Percentiles rank a stretch among this genome's conserved stretches.
phyloP scores from a whole-genome alignment of 2,329 filamentous ascomycete genomes.

The Stachybotrys elegans region DNA sequence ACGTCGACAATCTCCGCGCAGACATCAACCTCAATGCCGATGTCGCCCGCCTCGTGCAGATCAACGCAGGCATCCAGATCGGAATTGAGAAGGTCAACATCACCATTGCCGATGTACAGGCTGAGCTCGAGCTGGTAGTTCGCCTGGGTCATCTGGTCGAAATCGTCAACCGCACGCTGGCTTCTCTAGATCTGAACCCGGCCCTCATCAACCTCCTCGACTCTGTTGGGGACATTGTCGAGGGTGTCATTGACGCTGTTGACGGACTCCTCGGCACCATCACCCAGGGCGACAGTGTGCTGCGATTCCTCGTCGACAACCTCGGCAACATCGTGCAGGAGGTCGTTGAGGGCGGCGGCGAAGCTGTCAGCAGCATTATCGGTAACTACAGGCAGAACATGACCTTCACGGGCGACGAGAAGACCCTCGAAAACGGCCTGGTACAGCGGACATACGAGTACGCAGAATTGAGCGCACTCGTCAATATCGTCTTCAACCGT shows the following conservation, averaged over 20 bases:
- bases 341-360: slow-evolving; percentile 40
- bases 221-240: slow-evolving; percentile 46
- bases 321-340: slow-evolving; percentile 60
- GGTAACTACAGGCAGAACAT: slow-evolving; percentile 56
- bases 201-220: slow-evolving; percentile 52
- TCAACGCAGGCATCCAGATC: slow-evolving; percentile 50
- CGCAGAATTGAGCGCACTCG: not conserved
- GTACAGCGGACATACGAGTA: slow-evolving; percentile 2
- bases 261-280: slow-evolving; percentile 55
- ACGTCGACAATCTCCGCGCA: slow-evolving; percentile 53
- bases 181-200: slow-evolving; percentile 55
- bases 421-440: not conserved
- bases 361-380: slow-evolving; percentile 45
- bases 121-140: slow-evolving; percentile 54
- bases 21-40: slow-evolving; percentile 57
- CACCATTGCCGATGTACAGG: slow-evolving; percentile 56
- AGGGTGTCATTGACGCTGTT: slow-evolving; percentile 49
- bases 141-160: slow-evolving; percentile 55
- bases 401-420: slow-evolving; percentile 37
- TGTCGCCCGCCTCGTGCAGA: slow-evolving; percentile 50
- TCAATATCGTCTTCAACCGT: slow-evolving; percentile 1
- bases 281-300: slow-evolving; percentile 47
- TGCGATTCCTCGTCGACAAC: slow-evolving; percentile 56
- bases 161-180: slow-evolving; percentile 56
- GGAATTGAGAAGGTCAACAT: slow-evolving; percentile 50